These are phyloP conservation scores for Penicillium cinerascens DNA, from an alignment of 495 filamentous ascomycete genomes.

Conservation along the genomic window DNA sequence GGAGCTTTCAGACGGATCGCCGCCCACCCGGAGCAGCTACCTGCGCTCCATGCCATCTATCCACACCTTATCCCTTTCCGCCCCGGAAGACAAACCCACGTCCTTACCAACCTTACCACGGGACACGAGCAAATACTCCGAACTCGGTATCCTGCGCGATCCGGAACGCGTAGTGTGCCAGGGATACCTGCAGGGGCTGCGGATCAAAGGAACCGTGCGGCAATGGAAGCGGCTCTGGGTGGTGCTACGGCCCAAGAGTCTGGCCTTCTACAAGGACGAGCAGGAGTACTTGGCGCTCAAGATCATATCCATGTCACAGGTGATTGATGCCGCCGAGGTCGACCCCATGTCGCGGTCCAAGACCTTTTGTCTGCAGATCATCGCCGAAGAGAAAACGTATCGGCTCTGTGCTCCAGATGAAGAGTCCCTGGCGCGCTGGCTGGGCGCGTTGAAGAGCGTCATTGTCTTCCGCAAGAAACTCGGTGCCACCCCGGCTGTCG, in stretches of 20 bases:
- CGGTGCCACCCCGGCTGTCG: conserved; percentile 14
- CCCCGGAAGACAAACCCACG: conserved; percentile 26
- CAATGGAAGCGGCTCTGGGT: conserved; percentile 96
- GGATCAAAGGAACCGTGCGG: conserved; percentile 78
- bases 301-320: conserved; percentile 71
- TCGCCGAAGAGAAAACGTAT: conserved; percentile 90
- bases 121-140: conserved; percentile 56
- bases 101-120: conserved; percentile 44
- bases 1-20: conserved; percentile 74
- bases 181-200: conserved; percentile 82
- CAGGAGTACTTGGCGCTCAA: conserved; percentile 84
- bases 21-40: conserved; percentile 22
- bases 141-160: conserved; percentile 54
- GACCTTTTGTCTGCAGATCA: conserved; percentile 84
- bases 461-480: conserved; percentile 58
- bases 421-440: conserved; percentile 75
- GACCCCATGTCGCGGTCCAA: conserved; percentile 84
- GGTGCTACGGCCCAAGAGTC: conserved; percentile 79
- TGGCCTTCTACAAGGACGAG: conserved; percentile 92
- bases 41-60: conserved; percentile 35
- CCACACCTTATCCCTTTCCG: conserved; percentile 30
- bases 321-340: conserved; percentile 91
- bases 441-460: conserved; percentile 88
- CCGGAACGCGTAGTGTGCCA: conserved; percentile 82
- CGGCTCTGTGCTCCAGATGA: conserved; percentile 81